Base-by-base conservation (phyloP, 176 grass and related monocot genomes). In the Aegilops tauschii region DNA sequence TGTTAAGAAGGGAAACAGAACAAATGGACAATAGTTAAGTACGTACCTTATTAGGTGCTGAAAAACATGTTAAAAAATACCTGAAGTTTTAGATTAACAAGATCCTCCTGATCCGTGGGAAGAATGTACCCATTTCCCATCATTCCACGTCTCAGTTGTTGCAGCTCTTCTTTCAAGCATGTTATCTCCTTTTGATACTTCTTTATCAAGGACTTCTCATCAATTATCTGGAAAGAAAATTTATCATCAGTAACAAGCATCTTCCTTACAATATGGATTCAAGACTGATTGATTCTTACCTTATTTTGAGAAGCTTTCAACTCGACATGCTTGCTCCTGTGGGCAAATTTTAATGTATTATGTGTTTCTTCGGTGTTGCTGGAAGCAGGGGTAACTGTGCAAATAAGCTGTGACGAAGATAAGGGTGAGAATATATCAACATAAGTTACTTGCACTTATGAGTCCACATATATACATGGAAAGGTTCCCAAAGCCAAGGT, bases 141-240 rank as follows among this genome's bases (percentile, higher is more conserved):
- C 71, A 98, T 98, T 78, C 96, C 93, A 62, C 88, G 88, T 90
- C 91, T 94, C 81, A 98, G 61, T 84, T 94, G 96, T 79, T 98
- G 92, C 32, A 98, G 85, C 88, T 98, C 96, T 91, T 98, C 91
- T 94, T 98, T 98, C 81, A 98, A 82, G 71, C 83, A 86, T 76
- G 92, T 86, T 84, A 98, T 96, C 82, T 98, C 96, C 66, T 91
- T 98, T 92, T 98, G 96, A 75, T 98, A 98, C 66, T 98, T 98
- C 88, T 98, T 98, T 91, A 98, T 98, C n/a, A 98, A 94, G 76
- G 96, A 98, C 50, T 98, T 98, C 79, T 98, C 96, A 12, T 98
- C 96, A 27, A 98, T 95, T 96, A 98, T 98, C 96, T 98, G 83
- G 85, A 83, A 90, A 49, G 17, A 64, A 83, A 90, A 65, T 28